Evolutionary conservation across 768 basidiomycete genomes (phyloP), one percentile per base, ranked within the genome.

Genomic region (Podaxis sp.): DNA sequence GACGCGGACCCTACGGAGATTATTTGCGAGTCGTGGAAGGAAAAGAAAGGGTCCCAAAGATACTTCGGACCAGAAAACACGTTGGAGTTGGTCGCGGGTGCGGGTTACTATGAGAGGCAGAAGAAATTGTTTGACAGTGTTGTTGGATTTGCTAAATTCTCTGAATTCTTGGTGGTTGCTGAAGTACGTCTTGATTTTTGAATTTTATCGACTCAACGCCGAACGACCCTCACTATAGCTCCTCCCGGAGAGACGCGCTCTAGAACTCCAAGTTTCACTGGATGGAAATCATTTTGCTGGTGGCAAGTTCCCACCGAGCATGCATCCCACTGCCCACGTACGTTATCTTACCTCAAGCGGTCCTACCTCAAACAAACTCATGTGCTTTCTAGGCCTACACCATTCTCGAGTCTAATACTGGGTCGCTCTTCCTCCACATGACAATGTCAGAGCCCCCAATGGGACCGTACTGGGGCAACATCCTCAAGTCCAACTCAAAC

Each of bases 401-500:
- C 2, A 84, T 98, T 51, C 83, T 98, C 7, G 97, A 99, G 75
- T 98, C 96, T 1, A 90, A 82, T 69, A 99, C 97, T 0, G 87
- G 90, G 57, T 85, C 96, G 0, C 85, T 99, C 65, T 99, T 99
- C 86, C 73, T 99, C 11, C 96, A 96, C 69, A 90, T 96, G 81
- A 98, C 97, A 0, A 96, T 92, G 79, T 93, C 92, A 19, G 86
- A 91, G 63, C 61, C 40, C 3, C 76, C 80, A 15, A 82, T 84
- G 0, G 81, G 78, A 22, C 91, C 89, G 2, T 90, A 80, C 71
- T 98, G 91, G 89, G 97, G 97, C 38, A 90, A 85, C 69, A 89
- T 98, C 66, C 83, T 94, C 64, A 96, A 96, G 74, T 97, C 96
- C 29, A 98, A 99, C 74, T 98, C 91, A 33, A 99, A 99, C 68